phyloP scores from a whole-genome alignment of 768 basidiomycete species.

The Gloeopeniophorella convolvens region DNA sequence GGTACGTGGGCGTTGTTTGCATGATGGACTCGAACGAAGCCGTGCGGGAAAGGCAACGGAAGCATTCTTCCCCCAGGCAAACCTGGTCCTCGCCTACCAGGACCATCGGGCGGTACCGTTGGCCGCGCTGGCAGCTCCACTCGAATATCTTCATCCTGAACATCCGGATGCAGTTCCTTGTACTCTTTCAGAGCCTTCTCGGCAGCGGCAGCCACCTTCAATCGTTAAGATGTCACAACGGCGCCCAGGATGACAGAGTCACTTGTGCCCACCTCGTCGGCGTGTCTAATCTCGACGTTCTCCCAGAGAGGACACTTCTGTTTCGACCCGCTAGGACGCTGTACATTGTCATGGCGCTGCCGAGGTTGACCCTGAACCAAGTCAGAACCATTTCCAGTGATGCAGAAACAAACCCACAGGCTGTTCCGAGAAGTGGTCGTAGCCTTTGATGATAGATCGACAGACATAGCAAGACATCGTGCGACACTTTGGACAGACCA shows the following conservation, averaged over 20 bases:
- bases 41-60: not conserved
- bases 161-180: slow-evolving; percentile 54
- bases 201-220: slow-evolving; percentile 62
- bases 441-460: slow-evolving; percentile 61
- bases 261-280: slow-evolving; percentile 46
- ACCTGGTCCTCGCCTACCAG: not conserved
- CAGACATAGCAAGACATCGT: slow-evolving; percentile 84
- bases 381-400: not conserved
- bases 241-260: not conserved
- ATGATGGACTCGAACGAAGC: slow-evolving; percentile 14
- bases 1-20: slow-evolving; percentile 11
- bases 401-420: slow-evolving; percentile 27
- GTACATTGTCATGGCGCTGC: slow-evolving; percentile 9
- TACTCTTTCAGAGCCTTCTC: slow-evolving; percentile 60
- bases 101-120: not conserved
- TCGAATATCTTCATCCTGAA: slow-evolving; percentile 50
- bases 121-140: slow-evolving; percentile 48
- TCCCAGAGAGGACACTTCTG: slow-evolving; percentile 68
- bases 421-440: slow-evolving; percentile 66
- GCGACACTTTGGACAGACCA: slow-evolving; percentile 67
- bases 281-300: slow-evolving; percentile 54
- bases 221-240: not conserved
- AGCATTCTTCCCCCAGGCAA: not conserved
- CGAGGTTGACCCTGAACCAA: too few relatives aligned
- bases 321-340: slow-evolving; percentile 13